phyloP scores from a whole-genome alignment of 768 basidiomycete species.

The Leccinum boreale region DNA sequence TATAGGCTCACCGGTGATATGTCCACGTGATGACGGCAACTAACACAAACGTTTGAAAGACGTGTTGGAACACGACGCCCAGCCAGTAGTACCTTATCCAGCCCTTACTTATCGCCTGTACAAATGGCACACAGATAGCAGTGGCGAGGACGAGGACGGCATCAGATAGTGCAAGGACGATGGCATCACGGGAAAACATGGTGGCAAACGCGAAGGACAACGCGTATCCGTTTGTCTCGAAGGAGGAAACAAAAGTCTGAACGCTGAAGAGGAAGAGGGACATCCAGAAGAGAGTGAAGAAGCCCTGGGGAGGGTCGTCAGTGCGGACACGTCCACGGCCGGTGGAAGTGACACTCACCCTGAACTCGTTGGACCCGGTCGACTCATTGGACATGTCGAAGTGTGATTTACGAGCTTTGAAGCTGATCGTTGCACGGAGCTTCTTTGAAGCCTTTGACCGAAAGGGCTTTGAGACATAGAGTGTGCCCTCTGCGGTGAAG shows the following conservation, averaged over 20 bases:
- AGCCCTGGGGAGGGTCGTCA: conserved; percentile 54
- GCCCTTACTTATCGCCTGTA: conserved; percentile 67
- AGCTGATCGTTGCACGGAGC: conserved; percentile 79
- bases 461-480: conserved; percentile 75
- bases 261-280: conserved; percentile 80
- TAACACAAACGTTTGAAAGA: conserved; percentile 72
- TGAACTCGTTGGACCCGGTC: conserved; percentile 80
- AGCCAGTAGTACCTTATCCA: conserved; percentile 81
- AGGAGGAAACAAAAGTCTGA: conserved; percentile 71
- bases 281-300: conserved; percentile 94
- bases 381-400: conserved; percentile 80
- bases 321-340: not conserved
- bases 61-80: conserved; percentile 77
- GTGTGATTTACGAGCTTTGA: conserved; percentile 78
- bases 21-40: conserved; percentile 82
- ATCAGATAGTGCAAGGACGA: conserved; percentile 81
- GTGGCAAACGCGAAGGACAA: conserved; percentile 78
- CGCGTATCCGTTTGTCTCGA: conserved; percentile 74
- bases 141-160: conserved; percentile 76
- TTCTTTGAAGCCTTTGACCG: conserved; percentile 73
- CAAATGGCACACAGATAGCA: conserved; percentile 78
- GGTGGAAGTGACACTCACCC: conserved; percentile 39
- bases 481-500: conserved; percentile 57
- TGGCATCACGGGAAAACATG: conserved; percentile 83
- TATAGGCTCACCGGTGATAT: conserved; percentile 61